phyloP scores from a whole-genome alignment of 257 asterid species.

The Dorcoceras hygrometricum region DNA sequence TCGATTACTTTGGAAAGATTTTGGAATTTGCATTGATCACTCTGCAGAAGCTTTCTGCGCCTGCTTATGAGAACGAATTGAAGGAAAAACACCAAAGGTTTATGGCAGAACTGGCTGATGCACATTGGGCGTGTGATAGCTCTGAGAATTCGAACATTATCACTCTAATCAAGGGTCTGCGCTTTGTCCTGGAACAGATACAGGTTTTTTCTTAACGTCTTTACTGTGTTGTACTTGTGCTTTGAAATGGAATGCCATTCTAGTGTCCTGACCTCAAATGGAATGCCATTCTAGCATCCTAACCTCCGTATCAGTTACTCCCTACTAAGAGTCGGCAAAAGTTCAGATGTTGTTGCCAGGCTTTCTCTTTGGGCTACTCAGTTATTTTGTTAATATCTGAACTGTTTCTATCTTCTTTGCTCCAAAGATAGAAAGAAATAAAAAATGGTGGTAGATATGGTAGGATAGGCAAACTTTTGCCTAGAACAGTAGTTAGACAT shows the following conservation, averaged over 20 bases:
- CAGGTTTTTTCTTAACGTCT: slow-evolving; percentile 49
- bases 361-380: neutral
- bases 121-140: slow-evolving; percentile 33
- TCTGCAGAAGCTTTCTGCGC: slow-evolving; percentile 78
- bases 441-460: neutral
- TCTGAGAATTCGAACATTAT: slow-evolving; percentile 40
- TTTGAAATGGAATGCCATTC: too few species aligned
- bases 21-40: slow-evolving; percentile 63
- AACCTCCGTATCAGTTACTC: too few species aligned
- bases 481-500: neutral
- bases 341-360: neutral
- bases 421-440: neutral
- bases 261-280: too few species aligned
- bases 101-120: slow-evolving; percentile 56
- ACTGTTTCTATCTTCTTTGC: neutral
- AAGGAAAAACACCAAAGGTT: slow-evolving; percentile 51
- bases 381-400: neutral
- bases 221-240: neutral
- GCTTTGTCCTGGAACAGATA: slow-evolving; percentile 75
- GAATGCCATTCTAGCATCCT: too few species aligned
- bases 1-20: slow-evolving; percentile 66
- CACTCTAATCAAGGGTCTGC: slow-evolving; percentile 76
- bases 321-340: too few species aligned
- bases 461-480: neutral
- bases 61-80: slow-evolving; percentile 68